A percentile compares a stretch with the other conserved stretches of the same genome.
Conservation (phyloP, 805 yeast genomes). For the Candida vaughaniae region DNA sequence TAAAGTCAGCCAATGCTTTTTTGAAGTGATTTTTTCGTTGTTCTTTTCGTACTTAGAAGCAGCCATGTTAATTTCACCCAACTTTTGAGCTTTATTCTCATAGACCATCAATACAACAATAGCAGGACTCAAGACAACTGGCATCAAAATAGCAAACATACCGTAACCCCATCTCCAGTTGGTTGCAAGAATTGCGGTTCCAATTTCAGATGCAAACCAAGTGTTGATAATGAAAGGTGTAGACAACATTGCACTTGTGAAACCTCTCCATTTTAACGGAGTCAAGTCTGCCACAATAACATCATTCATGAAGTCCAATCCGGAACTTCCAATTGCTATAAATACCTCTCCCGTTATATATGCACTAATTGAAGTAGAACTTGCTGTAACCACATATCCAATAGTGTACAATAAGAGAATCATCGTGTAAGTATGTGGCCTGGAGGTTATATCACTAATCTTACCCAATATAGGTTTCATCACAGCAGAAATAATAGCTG, state of each 20-base stretch:
- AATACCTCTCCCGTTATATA: conserved; percentile 23
- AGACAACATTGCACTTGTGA: conserved; percentile 18
- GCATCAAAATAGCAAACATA: conserved; percentile 47
- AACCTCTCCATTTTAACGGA: conserved; percentile 25
- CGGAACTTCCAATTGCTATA: conserved; percentile 20
- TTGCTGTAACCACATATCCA: conserved; percentile 22
- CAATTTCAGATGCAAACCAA: conserved; percentile 44
- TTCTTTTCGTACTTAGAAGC: neutral
- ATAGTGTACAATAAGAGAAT: conserved; percentile 18
- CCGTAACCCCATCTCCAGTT: conserved; percentile 58
- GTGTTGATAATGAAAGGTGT: conserved; percentile 40
- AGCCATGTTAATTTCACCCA: conserved; percentile 3
- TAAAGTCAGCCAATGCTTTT: conserved; percentile 2
- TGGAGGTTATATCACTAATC: conserved; percentile 20
- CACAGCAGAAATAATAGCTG: conserved; percentile 20
- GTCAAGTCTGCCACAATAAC: conserved; percentile 23
- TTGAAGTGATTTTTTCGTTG: neutral
- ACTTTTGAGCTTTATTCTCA: conserved; percentile 28
- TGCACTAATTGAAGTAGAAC: conserved; percentile 20
- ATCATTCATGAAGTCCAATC: conserved; percentile 17
- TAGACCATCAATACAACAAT: conserved; percentile 28
- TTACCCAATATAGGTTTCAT: conserved; percentile 23
- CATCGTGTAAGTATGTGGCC: conserved; percentile 19
- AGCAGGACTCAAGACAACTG: conserved; percentile 38
- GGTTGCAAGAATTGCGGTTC: conserved; percentile 23